A percentile compares a stretch with the other conserved stretches of the same genome.
Evolutionary conservation across 108 stramenopile genomes (phyloP).

Genomic region (Cyclotella kingstonii): DNA sequence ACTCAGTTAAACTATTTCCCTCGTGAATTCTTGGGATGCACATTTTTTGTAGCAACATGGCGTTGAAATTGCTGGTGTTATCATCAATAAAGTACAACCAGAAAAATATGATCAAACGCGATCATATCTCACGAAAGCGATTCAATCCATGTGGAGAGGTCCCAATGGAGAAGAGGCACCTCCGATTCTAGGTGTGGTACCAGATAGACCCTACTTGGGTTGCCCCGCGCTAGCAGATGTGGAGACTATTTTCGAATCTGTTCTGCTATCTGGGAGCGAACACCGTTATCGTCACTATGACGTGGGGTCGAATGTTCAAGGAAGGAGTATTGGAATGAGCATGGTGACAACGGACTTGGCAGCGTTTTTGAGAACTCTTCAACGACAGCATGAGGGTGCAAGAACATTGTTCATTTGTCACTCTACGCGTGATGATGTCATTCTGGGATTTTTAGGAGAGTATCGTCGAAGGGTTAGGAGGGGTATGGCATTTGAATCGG

Average conservation of each 20-base stretch:
- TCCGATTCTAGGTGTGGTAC: conserved; percentile 85
- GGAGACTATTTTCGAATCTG: conserved; percentile 69
- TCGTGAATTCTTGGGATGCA: not conserved
- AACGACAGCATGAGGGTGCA: conserved; percentile 43
- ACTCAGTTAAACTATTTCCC: not conserved
- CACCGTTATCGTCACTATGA: conserved; percentile 80
- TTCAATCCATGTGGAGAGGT: conserved; percentile 55
- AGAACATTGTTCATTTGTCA: conserved; percentile 89
- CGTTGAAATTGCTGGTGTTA: conserved; percentile 80
- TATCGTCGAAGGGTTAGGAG: conserved; percentile 48
- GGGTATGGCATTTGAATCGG: conserved; percentile 52
- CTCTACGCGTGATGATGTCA: conserved; percentile 77
- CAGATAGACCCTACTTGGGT: conserved; percentile 86
- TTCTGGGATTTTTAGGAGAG: conserved; percentile 83
- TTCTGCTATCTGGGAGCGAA: conserved; percentile 65
- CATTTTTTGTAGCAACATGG: conserved; percentile 45
- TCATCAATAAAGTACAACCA: conserved; percentile 89
- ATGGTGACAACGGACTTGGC: conserved; percentile 81
- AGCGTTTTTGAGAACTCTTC: conserved; percentile 80
- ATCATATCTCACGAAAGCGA: conserved; percentile 60
- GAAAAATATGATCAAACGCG: conserved; percentile 81
- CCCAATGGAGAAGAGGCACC: conserved; percentile 51
- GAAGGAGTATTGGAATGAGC: conserved; percentile 58
- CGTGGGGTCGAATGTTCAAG: conserved; percentile 44
- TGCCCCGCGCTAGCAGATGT: conserved; percentile 78